Evolutionary conservation across 1,284 basidiomycete genomes (phyloP).

Genomic region (Fomitopsis pinicola): DNA sequence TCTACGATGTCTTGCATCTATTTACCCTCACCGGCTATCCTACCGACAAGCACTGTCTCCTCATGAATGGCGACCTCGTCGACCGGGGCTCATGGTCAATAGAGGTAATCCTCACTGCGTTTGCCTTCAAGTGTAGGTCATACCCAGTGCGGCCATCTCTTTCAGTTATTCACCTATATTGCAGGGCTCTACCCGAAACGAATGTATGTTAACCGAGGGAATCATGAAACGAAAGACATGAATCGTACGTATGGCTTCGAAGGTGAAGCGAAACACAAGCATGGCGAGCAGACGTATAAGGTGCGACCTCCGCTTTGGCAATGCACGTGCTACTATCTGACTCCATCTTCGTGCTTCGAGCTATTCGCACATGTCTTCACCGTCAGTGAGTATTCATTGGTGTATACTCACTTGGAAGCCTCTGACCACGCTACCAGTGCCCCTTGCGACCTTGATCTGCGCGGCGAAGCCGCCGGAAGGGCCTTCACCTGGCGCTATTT

Average conservation of each 20-base stretch:
- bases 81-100: conserved; percentile 98
- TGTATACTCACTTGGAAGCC: not conserved
- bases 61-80: conserved; percentile 97
- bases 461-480: conserved; percentile 61
- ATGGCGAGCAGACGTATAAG: conserved; percentile 89
- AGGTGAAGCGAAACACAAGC: conserved; percentile 94
- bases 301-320: conserved; percentile 29
- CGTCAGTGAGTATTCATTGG: conserved; percentile 53
- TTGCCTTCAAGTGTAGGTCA: conserved; percentile 89
- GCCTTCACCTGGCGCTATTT: conserved; percentile 49
- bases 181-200: conserved; percentile 84
- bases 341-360: conserved; percentile 32
- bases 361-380: conserved; percentile 93
- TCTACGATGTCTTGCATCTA: conserved; percentile 90
- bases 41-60: conserved; percentile 73
- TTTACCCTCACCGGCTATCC: conserved; percentile 85
- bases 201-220: conserved; percentile 92
- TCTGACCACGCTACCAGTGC: conserved; percentile 49
- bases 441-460: conserved; percentile 83
- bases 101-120: conserved; percentile 91
- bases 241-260: conserved; percentile 91
- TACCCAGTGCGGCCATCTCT: no score
- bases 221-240: conserved; percentile 96
- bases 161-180: not conserved
- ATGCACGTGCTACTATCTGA: not conserved